Conservation (phyloP, 768 basidiomycete genomes). For the Hericium rajendrae region DNA sequence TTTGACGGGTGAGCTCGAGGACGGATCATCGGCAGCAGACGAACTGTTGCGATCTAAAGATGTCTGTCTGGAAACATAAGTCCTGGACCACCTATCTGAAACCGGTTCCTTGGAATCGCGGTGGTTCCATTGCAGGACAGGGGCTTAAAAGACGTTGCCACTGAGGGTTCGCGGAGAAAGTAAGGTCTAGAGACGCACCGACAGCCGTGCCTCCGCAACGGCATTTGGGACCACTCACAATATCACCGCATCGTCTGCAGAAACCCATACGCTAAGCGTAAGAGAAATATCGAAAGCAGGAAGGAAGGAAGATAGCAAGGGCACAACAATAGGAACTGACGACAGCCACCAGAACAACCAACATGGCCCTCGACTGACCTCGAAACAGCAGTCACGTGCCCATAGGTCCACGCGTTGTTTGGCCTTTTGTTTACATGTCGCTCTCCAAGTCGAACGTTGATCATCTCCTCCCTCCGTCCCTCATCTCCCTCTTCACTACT, state of each 20-base stretch:
- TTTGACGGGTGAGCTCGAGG: slow-evolving; percentile 20
- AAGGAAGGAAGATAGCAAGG: no score
- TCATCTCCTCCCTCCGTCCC: neutral
- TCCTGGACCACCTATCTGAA: slow-evolving; percentile 73
- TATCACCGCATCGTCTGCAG: slow-evolving; percentile 79
- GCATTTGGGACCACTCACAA: slow-evolving; percentile 61
- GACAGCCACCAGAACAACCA: no score
- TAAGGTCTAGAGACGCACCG: slow-evolving; percentile 39
- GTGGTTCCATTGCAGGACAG: slow-evolving; percentile 59
- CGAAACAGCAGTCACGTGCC: neutral
- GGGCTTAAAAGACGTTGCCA: slow-evolving; percentile 32
- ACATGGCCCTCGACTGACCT: no score
- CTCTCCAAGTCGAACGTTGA: neutral
- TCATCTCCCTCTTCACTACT: neutral
- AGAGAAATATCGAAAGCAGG: no score
- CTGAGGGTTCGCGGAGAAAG: neutral
- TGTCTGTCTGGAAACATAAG: slow-evolving; percentile 52
- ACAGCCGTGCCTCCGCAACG: slow-evolving; percentile 74
- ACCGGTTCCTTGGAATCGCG: slow-evolving; percentile 28
- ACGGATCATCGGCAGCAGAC: no score
- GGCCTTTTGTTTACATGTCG: neutral
- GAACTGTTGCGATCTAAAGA: slow-evolving; percentile 26
- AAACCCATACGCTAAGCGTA: slow-evolving; percentile 45
- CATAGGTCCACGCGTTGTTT: neutral
- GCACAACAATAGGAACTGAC: no score